A percentile compares a stretch with the other conserved stretches of the same genome.
Evolutionary conservation across 495 filamentous ascomycete species (phyloP).

Genomic region (Podospora appendiculata): DNA sequence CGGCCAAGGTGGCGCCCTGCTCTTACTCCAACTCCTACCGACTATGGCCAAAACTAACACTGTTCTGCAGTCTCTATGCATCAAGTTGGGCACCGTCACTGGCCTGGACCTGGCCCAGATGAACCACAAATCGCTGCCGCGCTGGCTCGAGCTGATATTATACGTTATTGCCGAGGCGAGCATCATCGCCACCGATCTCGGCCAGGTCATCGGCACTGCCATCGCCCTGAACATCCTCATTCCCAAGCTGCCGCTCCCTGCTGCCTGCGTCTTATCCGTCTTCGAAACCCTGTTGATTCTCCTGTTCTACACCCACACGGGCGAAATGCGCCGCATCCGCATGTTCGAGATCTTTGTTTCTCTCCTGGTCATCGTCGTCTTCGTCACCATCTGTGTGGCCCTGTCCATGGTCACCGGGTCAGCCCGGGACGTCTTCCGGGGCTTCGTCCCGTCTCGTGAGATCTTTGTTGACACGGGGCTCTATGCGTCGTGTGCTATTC

Average conservation of each 20-base stretch:
- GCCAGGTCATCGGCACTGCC: constrained; percentile 15
- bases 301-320: constrained; percentile 10
- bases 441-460: constrained; percentile 9
- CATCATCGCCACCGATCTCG: constrained; percentile 21
- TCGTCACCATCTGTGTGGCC: constrained; percentile 11
- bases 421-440: constrained; percentile 6
- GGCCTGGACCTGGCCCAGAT: constrained; percentile 20
- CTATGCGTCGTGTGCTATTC: constrained; percentile 12
- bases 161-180: constrained; percentile 18
- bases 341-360: constrained; percentile 13
- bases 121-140: constrained; percentile 14
- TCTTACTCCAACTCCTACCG: not conserved
- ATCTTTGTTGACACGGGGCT: constrained; percentile 11
- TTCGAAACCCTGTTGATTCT: constrained; percentile 11
- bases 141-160: constrained; percentile 16
- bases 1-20: not conserved
- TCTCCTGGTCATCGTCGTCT: constrained; percentile 6
- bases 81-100: constrained; percentile 21
- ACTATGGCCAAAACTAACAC: not conserved
- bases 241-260: constrained; percentile 9
- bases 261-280: constrained; percentile 10
- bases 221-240: constrained; percentile 14
- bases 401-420: constrained; percentile 8
- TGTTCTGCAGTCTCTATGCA: constrained; percentile 9
- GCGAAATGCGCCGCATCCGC: constrained; percentile 11